Base-by-base conservation (phyloP, 306 rosid species). In the Casuarina glauca region DNA sequence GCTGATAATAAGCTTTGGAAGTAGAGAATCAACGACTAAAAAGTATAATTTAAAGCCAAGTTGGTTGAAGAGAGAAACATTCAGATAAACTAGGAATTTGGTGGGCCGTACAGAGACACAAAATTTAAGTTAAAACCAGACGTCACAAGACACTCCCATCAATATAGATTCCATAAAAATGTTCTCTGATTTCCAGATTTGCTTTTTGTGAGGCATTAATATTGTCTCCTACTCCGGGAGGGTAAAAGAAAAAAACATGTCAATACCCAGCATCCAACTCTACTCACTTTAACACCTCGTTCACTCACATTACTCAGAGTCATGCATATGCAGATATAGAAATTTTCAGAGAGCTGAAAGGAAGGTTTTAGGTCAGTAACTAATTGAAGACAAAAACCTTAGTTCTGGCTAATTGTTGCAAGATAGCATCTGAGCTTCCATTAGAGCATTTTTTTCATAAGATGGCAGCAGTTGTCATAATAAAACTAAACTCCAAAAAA, bases 401-500 rank as follows among this genome's bases (percentile, higher is more conserved):
- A 3, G 13, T 53, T 61, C 61, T 61, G 45, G 32, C 52, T 42
- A 39, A 41, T 32, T 15, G 36, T 51, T 42, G 38, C 63, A 19
- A 57, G 2, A 10, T 57, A 57, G 38, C 63, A 20, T 13, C 63
- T 46, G 50, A 11, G 50, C 36, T 35, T 63, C 44, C 69, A 63
- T 63, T 53, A 4, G 20, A 1, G 26, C 60, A 53, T 15, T 53
- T 53, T 53, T 12, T 20, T 26, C 26, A 17, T 53, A 19, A 16
- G 32, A 16, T 19, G 15, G 50, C 71, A n/a, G 53, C 41, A 26
- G 3, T 32, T 50, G 76, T 17, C 70, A 60, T 49, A 45, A 72
- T 15, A 77, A 52, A 26, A 16, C 50, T 55, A 71, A 68, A 69
- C 66, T 71, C 48, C 63, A 62, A 58, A 49, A 76, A 69, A 82